Evolutionary conservation across 148 eudicot species (phyloP).

Genomic region (Beta vulgaris): DNA sequence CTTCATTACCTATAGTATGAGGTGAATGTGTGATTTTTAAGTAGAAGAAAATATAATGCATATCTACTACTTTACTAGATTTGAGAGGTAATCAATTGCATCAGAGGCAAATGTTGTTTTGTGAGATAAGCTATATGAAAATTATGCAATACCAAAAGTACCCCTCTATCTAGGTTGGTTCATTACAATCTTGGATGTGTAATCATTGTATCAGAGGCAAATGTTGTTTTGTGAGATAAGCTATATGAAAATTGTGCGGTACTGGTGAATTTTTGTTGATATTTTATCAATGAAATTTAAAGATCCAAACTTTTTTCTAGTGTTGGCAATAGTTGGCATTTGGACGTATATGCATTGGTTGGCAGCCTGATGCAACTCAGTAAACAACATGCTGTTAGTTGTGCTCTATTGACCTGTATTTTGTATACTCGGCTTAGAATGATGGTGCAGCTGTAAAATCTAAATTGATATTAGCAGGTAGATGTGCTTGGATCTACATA

Average conservation of each 20-base stretch:
- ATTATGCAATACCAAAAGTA: neutral
- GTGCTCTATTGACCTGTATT: constrained; percentile 15
- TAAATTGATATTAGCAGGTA: constrained; percentile 11
- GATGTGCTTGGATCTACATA: constrained; percentile 22
- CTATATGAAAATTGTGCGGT: neutral
- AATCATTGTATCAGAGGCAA: neutral
- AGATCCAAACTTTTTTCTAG: neutral
- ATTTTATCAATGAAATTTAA: neutral
- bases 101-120: neutral
- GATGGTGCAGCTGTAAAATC: constrained; percentile 11
- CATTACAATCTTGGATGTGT: neutral
- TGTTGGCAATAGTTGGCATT: neutral
- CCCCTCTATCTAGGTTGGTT: too few relatives aligned
- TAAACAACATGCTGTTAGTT: constrained; percentile 7
- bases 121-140: neutral
- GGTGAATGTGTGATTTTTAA: too few relatives aligned
- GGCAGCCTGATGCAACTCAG: constrained; percentile 5
- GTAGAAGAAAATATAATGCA: too few relatives aligned
- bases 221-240: neutral
- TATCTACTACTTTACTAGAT: too few relatives aligned
- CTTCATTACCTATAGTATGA: neutral
- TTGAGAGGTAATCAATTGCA: too few relatives aligned
- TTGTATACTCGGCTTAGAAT: constrained; percentile 1
- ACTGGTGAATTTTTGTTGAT: neutral
- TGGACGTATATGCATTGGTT: neutral